phyloP scores from a whole-genome alignment of 2,329 filamentous ascomycete species.

The Colletotrichum australisinense region DNA sequence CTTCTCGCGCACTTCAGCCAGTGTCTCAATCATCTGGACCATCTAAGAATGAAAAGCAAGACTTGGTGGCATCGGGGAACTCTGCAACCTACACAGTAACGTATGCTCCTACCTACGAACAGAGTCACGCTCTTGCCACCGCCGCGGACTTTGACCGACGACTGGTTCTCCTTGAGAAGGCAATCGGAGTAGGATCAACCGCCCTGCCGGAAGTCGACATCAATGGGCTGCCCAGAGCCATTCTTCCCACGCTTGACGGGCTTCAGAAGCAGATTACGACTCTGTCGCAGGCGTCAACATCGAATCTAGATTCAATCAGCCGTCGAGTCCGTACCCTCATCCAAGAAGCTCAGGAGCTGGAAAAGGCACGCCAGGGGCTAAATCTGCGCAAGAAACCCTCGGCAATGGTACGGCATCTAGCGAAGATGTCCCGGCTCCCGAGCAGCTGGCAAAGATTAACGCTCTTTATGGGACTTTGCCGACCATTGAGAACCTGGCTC shows the following conservation, averaged over 20 bases:
- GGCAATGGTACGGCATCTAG: conserved; percentile 56
- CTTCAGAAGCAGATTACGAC: conserved; percentile 85
- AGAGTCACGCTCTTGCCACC: conserved; percentile 79
- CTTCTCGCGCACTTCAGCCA: conserved; percentile 28
- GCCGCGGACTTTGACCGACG: conserved; percentile 90
- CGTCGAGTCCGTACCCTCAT: conserved; percentile 77
- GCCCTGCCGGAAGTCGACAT: conserved; percentile 71
- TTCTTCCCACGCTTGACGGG: conserved; percentile 84
- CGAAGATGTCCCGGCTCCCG: conserved; percentile 63
- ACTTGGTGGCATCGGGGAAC: conserved; percentile 30
- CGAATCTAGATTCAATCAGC: conserved; percentile 78
- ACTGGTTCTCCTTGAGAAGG: conserved; percentile 81
- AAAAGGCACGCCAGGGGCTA: conserved; percentile 72
- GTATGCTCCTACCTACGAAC: conserved; percentile 72
- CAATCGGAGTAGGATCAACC: conserved; percentile 81
- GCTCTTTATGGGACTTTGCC: conserved; percentile 89
- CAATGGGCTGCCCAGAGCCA: conserved; percentile 70
- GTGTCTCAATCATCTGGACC: conserved; percentile 19
- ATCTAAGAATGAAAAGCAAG: conserved; percentile 39
- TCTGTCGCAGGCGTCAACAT: conserved; percentile 77
- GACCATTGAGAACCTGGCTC: conserved; percentile 87
- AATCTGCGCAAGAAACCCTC: conserved; percentile 69
- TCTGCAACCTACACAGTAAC: conserved; percentile 69
- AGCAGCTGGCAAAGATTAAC: conserved; percentile 88
- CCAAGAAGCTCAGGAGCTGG: conserved; percentile 78